phyloP scores from a whole-genome alignment of 2,329 filamentous ascomycete genomes.

The Trichoderma atrobrunneum region DNA sequence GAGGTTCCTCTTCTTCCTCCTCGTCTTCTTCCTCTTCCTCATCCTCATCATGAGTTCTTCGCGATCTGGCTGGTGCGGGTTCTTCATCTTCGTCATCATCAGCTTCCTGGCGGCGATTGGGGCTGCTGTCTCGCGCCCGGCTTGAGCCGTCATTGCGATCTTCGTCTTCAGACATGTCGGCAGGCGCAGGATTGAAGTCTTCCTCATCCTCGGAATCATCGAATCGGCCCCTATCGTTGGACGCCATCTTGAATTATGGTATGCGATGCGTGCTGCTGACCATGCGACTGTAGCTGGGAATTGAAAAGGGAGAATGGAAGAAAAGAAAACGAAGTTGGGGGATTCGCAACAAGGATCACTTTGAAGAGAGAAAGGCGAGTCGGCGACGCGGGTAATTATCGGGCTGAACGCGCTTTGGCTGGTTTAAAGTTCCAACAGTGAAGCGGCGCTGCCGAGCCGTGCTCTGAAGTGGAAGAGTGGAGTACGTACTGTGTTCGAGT shows the following conservation, averaged over 20 bases:
- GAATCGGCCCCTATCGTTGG: conserved; percentile 47
- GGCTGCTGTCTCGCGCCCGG: conserved; percentile 38
- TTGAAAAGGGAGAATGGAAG: background rate
- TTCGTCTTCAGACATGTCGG: conserved; percentile 66
- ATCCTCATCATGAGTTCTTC: conserved; percentile 30
- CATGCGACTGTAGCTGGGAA: conserved; percentile 1
- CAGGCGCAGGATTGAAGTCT: conserved; percentile 82
- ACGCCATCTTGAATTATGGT: conserved; percentile 42
- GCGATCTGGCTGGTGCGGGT: conserved; percentile 12
- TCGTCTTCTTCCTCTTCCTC: conserved; percentile 42
- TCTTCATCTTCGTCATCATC: conserved; percentile 34
- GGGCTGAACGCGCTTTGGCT: conserved; percentile 17
- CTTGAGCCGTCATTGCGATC: conserved; percentile 36
- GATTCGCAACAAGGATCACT: background rate
- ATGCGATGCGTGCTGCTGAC: conserved; percentile 8
- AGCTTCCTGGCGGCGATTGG: conserved; percentile 22
- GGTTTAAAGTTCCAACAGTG: background rate
- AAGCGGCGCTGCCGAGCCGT: background rate
- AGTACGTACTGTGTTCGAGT: background rate
- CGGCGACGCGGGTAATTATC: conserved; percentile 21
- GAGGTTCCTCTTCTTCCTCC: conserved; percentile 31
- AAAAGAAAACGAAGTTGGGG: background rate
- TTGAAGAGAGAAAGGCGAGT: conserved; percentile 13
- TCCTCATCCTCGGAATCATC: conserved; percentile 74
- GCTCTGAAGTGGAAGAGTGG: background rate